Evolutionary conservation across 2,329 filamentous ascomycete species (phyloP).

Genomic region (Podosphaera fusca): DNA sequence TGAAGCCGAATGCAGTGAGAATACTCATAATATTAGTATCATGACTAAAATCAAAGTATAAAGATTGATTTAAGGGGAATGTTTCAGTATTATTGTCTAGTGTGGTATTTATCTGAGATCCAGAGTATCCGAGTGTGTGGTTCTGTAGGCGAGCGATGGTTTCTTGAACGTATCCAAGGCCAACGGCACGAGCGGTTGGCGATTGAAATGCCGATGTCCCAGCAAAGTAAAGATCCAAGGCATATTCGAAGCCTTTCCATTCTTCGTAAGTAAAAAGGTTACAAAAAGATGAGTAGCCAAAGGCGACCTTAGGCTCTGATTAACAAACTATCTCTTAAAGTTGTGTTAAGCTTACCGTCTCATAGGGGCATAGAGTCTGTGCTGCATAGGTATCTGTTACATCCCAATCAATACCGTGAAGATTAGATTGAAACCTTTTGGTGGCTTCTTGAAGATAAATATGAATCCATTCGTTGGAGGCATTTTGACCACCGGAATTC

Average conservation of each 20-base stretch:
- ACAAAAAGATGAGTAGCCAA: slow-evolving; percentile 54
- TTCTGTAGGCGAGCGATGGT: slow-evolving; percentile 46
- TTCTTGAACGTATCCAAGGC: slow-evolving; percentile 51
- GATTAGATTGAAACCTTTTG: slow-evolving; percentile 30
- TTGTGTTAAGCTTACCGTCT: slow-evolving; percentile 25
- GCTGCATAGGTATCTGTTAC: slow-evolving; percentile 39
- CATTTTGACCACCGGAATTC: slow-evolving; percentile 28
- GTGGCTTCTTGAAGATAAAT: slow-evolving; percentile 43
- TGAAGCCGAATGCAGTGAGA: slow-evolving; percentile 48
- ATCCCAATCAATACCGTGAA: slow-evolving; percentile 39
- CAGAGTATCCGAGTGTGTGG: slow-evolving; percentile 35
- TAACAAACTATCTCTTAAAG: neutral
- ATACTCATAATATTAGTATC: slow-evolving; percentile 52
- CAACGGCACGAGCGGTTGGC: slow-evolving; percentile 34
- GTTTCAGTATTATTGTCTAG: slow-evolving; percentile 43
- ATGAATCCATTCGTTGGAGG: slow-evolving; percentile 32
- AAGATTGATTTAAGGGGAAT: slow-evolving; percentile 48
- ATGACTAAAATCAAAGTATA: slow-evolving; percentile 61
- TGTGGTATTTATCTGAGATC: slow-evolving; percentile 43
- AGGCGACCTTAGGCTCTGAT: slow-evolving; percentile 28
- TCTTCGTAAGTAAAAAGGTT: slow-evolving; percentile 52
- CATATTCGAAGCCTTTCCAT: slow-evolving; percentile 51
- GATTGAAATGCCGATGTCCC: slow-evolving; percentile 20
- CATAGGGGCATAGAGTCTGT: slow-evolving; percentile 54
- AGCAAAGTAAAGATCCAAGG: slow-evolving; percentile 41